Evolutionary conservation across 192 early-diverging fungal genomes (phyloP).

Genomic region (Haplosporangium gracile): DNA sequence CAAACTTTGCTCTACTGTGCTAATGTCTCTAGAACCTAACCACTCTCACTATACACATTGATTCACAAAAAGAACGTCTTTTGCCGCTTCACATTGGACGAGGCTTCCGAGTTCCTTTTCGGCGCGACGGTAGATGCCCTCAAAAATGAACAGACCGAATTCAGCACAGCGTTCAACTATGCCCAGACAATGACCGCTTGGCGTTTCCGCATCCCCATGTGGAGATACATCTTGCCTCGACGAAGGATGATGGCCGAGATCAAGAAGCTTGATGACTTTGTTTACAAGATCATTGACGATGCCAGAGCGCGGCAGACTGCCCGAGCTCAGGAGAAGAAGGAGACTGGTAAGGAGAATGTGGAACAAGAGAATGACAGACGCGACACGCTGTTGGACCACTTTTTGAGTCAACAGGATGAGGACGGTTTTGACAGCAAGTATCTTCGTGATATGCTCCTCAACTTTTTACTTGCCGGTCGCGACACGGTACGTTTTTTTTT

Average conservation of each 20-base stretch:
- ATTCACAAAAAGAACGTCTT: conserved; percentile 23
- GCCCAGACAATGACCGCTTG: conserved; percentile 37
- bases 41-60: neutral
- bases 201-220: conserved; percentile 47
- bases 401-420: conserved; percentile 40
- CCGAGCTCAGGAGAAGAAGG: neutral
- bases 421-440: conserved; percentile 29
- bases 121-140: conserved; percentile 40
- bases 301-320: conserved; percentile 24
- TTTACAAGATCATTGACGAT: conserved; percentile 46
- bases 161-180: conserved; percentile 43
- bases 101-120: conserved; percentile 49
- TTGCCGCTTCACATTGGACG: conserved; percentile 47
- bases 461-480: conserved; percentile 49
- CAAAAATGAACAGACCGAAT: conserved; percentile 23
- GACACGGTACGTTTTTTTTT: conserved; percentile 32
- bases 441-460: conserved; percentile 50
- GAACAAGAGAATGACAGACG: neutral
- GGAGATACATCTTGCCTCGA: conserved; percentile 30
- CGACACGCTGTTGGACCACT: conserved; percentile 40
- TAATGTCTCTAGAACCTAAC: neutral
- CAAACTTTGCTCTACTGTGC: neutral
- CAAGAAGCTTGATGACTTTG: conserved; percentile 41
- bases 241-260: conserved; percentile 11
- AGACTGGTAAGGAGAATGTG: neutral